Conservation (phyloP, 495 filamentous ascomycete genomes). For the Cetradonia linearis region DNA sequence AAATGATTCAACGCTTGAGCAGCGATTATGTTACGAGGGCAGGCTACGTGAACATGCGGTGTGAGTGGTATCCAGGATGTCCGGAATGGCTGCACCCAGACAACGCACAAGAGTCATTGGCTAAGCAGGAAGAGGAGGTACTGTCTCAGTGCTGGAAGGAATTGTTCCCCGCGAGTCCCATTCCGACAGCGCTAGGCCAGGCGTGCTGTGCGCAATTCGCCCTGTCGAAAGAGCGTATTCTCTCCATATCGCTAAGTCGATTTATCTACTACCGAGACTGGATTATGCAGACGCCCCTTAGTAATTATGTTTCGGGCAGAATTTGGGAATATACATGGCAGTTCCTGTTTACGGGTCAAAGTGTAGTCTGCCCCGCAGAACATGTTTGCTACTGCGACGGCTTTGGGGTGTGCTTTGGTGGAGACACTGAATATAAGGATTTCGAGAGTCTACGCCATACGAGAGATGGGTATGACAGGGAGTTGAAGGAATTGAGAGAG, state of each 20-base stretch:
- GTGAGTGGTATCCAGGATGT: constrained; percentile 51
- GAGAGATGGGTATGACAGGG: constrained; percentile 36
- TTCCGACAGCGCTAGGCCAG: constrained; percentile 45
- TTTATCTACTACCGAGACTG: constrained; percentile 60
- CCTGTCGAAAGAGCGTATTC: constrained; percentile 45
- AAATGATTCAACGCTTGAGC: constrained; percentile 45
- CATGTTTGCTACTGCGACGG: constrained; percentile 68
- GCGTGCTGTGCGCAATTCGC: constrained; percentile 64
- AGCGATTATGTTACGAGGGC: constrained; percentile 43
- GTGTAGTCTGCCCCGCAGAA: constrained; percentile 51
- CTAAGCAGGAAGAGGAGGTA: constrained; percentile 53
- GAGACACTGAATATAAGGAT: constrained; percentile 39
- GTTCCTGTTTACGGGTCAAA: constrained; percentile 51
- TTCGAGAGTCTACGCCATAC: constrained; percentile 37
- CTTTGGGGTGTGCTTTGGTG: constrained; percentile 67
- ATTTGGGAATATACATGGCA: constrained; percentile 73
- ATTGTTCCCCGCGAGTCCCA: constrained; percentile 40
- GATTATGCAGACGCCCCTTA: constrained; percentile 51
- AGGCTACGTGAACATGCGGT: constrained; percentile 59
- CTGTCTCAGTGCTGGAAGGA: constrained; percentile 44
- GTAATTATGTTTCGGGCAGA: constrained; percentile 58
- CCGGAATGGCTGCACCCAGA: constrained; percentile 58
- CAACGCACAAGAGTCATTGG: constrained; percentile 36
- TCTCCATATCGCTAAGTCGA: constrained; percentile 45
- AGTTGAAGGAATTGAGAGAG: constrained; percentile 35